Evolutionary conservation across 2,329 filamentous ascomycete genomes (phyloP), one percentile per base, ranked within the genome.

Genomic region (Drechmeria coniospora): DNA sequence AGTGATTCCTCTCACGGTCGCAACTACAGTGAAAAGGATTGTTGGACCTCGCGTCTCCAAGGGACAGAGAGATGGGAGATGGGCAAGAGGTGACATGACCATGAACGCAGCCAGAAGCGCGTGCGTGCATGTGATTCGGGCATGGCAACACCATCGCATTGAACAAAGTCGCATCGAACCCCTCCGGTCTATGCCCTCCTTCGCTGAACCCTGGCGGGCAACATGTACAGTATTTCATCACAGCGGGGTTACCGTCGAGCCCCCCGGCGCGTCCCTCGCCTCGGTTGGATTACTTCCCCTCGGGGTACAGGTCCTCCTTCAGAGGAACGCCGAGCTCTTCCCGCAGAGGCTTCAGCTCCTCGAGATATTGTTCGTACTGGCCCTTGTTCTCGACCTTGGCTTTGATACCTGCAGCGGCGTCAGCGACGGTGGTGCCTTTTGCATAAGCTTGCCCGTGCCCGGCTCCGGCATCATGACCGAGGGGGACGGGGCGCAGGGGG

Each of bases 381-480:
- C 74, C 73, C 61, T 83, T 79, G 74, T 92, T 98, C 74, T 98
- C 90, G 45, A 95, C 90, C 75, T 98, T 98, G 61, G 84, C 82
- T 68, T 93, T 94, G 72, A 98, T 79, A 51, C 87, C 86, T 93
- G 39, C 38, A 31, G n/a, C 6, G 12, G n/a, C 23, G 22, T 29
- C n/a, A 26, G 29, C 15, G 5, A n/a, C n/a, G n/a, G n/a, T n/a
- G n/a, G n/a, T n/a, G n/a, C n/a, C n/a, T n/a, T n/a, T n/a, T n/a
- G n/a, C n/a, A n/a, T n/a, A n/a, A n/a, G n/a, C n/a, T n/a, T n/a
- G n/a, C n/a, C n/a, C n/a, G n/a, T n/a, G n/a, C n/a, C n/a, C n/a
- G n/a, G n/a, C n/a, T n/a, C n/a, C n/a, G n/a, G n/a, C n/a, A n/a
- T n/a, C n/a, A n/a, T n/a, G n/a, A n/a, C n/a, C n/a, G n/a, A n/a